Conservation (phyloP, 23 red algal species). For the Gracilaria gracilis region DNA sequence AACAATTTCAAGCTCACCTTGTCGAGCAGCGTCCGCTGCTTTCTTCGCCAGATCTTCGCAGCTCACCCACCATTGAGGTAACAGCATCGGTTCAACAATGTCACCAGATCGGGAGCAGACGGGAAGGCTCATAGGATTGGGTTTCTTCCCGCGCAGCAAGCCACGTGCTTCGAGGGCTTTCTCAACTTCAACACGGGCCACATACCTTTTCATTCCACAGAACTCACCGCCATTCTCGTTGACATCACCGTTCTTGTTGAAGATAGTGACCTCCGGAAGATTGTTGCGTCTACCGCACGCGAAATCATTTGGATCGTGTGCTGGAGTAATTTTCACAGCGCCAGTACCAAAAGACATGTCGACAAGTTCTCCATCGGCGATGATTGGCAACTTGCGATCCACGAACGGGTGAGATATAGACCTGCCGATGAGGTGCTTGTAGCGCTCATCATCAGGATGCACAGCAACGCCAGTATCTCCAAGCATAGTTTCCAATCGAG, state of each 20-base stretch:
- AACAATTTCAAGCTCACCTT: constrained; percentile 82
- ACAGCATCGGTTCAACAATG: constrained; percentile 94
- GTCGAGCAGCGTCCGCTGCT: constrained; percentile 65
- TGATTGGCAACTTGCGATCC: constrained; percentile 84
- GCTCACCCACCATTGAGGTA: constrained; percentile 96
- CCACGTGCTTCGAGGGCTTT: constrained; percentile 78
- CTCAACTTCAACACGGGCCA: constrained; percentile 92
- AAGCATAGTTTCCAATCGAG: constrained; percentile 99
- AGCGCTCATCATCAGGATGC: constrained; percentile 94
- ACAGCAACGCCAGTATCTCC: constrained; percentile 98
- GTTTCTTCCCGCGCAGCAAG: constrained; percentile 84
- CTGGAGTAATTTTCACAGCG: constrained; percentile 97
- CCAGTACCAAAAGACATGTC: constrained; percentile 99
- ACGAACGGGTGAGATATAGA: constrained; percentile 88
- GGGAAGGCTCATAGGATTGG: constrained; percentile 89
- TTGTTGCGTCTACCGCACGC: constrained; percentile 90
- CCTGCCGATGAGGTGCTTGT: constrained; percentile 87
- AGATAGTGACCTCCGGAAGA: constrained; percentile 81
- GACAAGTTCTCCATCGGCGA: constrained; percentile 90
- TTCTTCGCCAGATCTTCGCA: constrained; percentile 88
- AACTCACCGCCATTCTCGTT: constrained; percentile 88
- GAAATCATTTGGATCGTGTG: constrained; percentile 99
- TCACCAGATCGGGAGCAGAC: constrained; percentile 96
- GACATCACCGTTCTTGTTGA: constrained; percentile 83
- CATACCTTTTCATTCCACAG: constrained; percentile 93